These are phyloP conservation scores for Alternaria conjuncta DNA, from an alignment of 2,329 filamentous ascomycete species.

Conservation along the genomic window DNA sequence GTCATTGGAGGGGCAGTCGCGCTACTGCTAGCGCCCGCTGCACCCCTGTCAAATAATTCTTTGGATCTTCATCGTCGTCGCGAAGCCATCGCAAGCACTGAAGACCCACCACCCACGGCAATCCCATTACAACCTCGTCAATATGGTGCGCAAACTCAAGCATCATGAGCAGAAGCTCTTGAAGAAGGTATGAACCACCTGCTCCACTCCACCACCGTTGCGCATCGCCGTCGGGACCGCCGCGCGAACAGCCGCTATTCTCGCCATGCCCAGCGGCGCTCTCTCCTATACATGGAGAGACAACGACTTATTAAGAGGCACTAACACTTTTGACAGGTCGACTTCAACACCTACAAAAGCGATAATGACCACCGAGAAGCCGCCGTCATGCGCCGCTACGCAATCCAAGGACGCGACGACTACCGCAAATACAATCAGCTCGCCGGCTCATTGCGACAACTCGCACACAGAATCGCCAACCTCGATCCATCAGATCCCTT, in stretches of 20 bases:
- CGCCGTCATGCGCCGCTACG: slow-evolving; percentile 80
- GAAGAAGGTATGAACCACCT: slow-evolving; percentile 58
- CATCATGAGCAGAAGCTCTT: slow-evolving; percentile 93
- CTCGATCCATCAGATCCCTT: slow-evolving; percentile 79
- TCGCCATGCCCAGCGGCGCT: not conserved
- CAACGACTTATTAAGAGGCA: not conserved
- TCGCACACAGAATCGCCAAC: slow-evolving; percentile 85
- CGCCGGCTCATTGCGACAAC: slow-evolving; percentile 75
- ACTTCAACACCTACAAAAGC: slow-evolving; percentile 92
- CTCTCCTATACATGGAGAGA: not conserved
- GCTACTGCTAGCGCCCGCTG: slow-evolving; percentile 18
- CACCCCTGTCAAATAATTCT: slow-evolving; percentile 19
- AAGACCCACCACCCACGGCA: not conserved
- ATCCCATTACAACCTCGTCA: not conserved
- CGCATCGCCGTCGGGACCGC: not conserved
- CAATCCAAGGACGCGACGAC: slow-evolving; percentile 82
- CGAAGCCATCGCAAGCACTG: not conserved
- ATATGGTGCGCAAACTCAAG: slow-evolving; percentile 95
- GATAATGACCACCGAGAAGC: slow-evolving; percentile 87
- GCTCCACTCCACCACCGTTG: not conserved
- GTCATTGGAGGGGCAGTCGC: slow-evolving; percentile 17
- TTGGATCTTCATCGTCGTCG: slow-evolving; percentile 21
- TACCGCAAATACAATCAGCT: slow-evolving; percentile 65
- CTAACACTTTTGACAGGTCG: slow-evolving; percentile 59
- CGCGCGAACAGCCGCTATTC: not conserved